These are phyloP conservation scores for Setaria viridis DNA, from an alignment of 202 grass and related monocot genomes.

Conservation along the genomic window DNA sequence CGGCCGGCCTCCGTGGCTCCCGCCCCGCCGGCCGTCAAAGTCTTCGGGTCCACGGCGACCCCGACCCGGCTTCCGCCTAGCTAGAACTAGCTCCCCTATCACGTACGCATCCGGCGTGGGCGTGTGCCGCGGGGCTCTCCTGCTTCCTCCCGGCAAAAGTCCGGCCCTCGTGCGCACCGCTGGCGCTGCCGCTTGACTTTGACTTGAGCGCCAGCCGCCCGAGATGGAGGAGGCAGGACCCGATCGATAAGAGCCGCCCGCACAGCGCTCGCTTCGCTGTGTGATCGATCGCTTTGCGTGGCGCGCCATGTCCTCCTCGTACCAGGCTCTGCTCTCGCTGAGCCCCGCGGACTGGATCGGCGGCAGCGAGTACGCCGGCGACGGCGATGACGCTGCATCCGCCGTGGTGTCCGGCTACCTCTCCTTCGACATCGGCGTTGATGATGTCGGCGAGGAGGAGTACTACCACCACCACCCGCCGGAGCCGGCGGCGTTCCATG, in stretches of 20 bases:
- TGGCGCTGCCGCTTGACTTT: neutral
- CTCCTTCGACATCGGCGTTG: neutral
- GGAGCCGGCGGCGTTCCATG: neutral
- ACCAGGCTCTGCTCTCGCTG: slow-evolving; percentile 29
- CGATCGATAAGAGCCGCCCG: neutral
- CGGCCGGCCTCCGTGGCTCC: neutral
- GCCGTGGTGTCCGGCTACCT: slow-evolving; percentile 42
- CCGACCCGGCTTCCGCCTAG: too few species aligned
- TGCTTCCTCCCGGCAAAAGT: too few species aligned
- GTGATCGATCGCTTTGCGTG: neutral
- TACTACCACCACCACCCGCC: neutral
- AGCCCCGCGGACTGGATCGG: neutral
- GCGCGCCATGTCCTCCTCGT: slow-evolving; percentile 45
- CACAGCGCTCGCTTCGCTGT: neutral
- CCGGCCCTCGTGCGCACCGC: too few species aligned
- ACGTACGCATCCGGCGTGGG: too few species aligned
- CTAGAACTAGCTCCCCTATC: too few species aligned
- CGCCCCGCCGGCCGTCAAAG: neutral
- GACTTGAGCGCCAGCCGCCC: neutral
- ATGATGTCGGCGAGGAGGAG: neutral
- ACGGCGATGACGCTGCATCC: neutral
- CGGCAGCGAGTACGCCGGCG: neutral
- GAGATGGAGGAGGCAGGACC: neutral
- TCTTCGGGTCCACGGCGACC: slow-evolving; percentile 24
- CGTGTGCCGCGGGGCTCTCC: too few species aligned